phyloP scores from a whole-genome alignment of 2,329 filamentous ascomycete genomes.

The Clarireedia hainanense region DNA sequence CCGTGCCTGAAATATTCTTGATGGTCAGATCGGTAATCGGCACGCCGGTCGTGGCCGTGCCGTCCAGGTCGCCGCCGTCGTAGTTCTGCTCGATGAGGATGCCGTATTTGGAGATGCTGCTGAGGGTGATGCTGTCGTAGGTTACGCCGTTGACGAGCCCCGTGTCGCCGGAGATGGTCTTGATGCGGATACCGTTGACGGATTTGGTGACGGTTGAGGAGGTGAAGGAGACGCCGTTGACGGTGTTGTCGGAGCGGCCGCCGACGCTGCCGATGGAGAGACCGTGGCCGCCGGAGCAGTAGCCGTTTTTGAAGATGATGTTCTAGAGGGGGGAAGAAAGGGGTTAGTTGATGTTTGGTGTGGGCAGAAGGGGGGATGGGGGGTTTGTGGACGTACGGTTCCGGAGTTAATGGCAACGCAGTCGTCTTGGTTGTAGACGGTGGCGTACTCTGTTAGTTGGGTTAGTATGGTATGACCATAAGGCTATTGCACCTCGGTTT shows the following conservation, averaged over 20 bases:
- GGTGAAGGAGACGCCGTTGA: slow-evolving; percentile 44
- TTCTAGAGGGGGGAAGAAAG: too few species aligned
- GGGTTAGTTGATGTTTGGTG: too few species aligned
- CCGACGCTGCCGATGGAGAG: slow-evolving; percentile 54
- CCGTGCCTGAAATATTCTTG: slow-evolving; percentile 34
- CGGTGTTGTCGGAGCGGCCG: slow-evolving; percentile 45
- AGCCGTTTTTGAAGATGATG: slow-evolving; percentile 25
- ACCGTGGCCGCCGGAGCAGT: slow-evolving; percentile 32
- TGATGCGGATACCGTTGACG: slow-evolving; percentile 39
- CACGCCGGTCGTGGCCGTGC: slow-evolving; percentile 31
- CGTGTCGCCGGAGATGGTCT: slow-evolving; percentile 31
- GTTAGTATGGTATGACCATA: too few species aligned
- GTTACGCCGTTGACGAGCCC: slow-evolving; percentile 40
- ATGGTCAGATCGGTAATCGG: slow-evolving; percentile 45
- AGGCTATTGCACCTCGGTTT: too few species aligned
- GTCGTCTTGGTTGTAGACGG: slow-evolving; percentile 51
- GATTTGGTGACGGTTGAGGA: slow-evolving; percentile 42
- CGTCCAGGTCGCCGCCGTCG: slow-evolving; percentile 21
- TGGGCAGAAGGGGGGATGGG: too few species aligned
- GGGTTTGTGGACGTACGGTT: slow-evolving; percentile 16
- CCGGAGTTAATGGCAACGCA: slow-evolving; percentile 52
- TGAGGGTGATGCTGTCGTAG: slow-evolving; percentile 44
- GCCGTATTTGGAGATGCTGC: slow-evolving; percentile 35
- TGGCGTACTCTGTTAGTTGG: slow-evolving; percentile 28
- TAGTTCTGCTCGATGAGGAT: slow-evolving; percentile 53